Conservation (phyloP, 768 basidiomycete species). For the Clavaria fumosa region DNA sequence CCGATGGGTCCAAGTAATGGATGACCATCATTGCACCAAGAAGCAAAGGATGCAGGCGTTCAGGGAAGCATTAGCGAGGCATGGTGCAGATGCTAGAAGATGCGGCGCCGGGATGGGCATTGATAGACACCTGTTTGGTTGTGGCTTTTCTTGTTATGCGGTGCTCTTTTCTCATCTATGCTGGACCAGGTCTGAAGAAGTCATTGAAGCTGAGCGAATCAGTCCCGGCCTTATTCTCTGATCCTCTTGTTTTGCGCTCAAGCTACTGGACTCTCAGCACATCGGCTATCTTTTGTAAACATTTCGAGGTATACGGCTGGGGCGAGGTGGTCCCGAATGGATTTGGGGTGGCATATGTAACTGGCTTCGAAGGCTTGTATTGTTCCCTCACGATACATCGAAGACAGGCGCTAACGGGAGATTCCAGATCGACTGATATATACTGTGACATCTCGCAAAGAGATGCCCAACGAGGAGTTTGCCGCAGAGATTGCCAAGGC, state of each 20-base stretch:
- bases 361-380: conserved; percentile 60
- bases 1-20: conserved; percentile 65
- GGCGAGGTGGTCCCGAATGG: conserved; percentile 91
- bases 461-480: conserved; percentile 69
- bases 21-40: conserved; percentile 25
- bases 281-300: conserved; percentile 74
- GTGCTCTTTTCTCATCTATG: not conserved
- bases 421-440: conserved; percentile 61
- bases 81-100: conserved; percentile 47
- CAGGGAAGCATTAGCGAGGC: conserved; percentile 43
- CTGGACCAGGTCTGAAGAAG: conserved; percentile 49
- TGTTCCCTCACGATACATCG: conserved; percentile 1
- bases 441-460: conserved; percentile 74
- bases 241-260: conserved; percentile 57
- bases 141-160: conserved; percentile 10
- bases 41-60: conserved; percentile 40
- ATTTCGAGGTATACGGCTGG: conserved; percentile 83
- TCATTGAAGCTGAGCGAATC: conserved; percentile 44
- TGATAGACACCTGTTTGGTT: conserved; percentile 83
- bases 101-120: conserved; percentile 60
- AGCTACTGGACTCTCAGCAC: conserved; percentile 85
- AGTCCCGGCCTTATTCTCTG: conserved; percentile 55
- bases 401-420: conserved; percentile 3
- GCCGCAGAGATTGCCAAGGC: conserved; percentile 48
- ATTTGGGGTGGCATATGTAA: conserved; percentile 90